These are phyloP conservation scores for Colletotrichum sp. DNA, from an alignment of 2,329 filamentous ascomycete species.

Conservation along the genomic window DNA sequence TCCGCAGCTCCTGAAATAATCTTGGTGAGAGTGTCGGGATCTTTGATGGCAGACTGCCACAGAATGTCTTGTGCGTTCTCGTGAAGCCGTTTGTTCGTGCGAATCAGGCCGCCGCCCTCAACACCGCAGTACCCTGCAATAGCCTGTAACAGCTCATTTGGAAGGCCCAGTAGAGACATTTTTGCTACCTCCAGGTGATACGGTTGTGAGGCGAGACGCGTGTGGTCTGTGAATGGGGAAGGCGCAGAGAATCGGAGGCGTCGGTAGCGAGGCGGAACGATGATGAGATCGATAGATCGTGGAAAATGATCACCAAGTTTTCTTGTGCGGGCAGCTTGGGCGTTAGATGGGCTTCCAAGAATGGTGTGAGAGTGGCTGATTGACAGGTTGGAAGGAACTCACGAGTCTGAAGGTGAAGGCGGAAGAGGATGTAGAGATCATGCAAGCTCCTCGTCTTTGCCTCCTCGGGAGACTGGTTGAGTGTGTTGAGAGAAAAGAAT, in stretches of 20 bases:
- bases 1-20: not conserved
- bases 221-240: not conserved
- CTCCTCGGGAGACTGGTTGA: not conserved
- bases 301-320: not conserved
- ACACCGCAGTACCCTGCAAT: not conserved
- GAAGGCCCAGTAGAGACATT: not conserved
- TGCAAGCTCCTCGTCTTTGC: not conserved
- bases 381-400: not conserved
- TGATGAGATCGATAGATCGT: not conserved
- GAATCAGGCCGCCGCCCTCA: accelerated
- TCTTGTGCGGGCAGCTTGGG: not conserved
- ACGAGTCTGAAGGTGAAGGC: not conserved
- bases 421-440: not conserved
- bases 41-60: not conserved
- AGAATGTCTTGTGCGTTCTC: not conserved
- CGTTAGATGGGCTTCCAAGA: not conserved
- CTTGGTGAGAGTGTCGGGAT: not conserved
- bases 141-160: not conserved
- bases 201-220: not conserved
- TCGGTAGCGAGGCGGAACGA: not conserved
- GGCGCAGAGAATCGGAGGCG: not conserved
- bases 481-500: not conserved
- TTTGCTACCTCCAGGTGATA: accelerated
- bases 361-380: not conserved
- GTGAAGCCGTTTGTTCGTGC: not conserved